These are phyloP conservation scores for Primulina tabacum DNA, from an alignment of 257 asterid species.

Conservation along the genomic window DNA sequence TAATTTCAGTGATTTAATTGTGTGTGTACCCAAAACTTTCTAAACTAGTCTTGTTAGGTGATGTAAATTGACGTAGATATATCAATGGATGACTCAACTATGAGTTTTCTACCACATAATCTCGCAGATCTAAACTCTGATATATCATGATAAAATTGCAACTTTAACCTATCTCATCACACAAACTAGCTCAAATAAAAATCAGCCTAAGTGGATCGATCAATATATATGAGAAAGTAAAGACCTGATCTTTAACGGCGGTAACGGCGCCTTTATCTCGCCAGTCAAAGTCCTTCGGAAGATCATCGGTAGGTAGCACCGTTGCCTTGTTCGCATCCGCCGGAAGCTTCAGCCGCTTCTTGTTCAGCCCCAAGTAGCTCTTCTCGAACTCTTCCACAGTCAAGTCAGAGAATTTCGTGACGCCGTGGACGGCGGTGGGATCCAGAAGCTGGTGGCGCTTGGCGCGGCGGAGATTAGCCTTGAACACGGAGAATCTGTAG, in stretches of 20 bases:
- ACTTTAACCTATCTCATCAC: too few species aligned
- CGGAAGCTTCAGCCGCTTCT: slow-evolving; percentile 59
- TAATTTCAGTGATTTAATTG: too few species aligned
- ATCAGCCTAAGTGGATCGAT: too few species aligned
- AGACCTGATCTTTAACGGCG: slow-evolving; percentile 78
- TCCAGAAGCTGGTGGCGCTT: slow-evolving; percentile 70
- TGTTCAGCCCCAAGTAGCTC: slow-evolving; percentile 52
- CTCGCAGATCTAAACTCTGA: too few species aligned
- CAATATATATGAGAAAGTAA: too few species aligned
- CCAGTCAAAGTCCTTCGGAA: slow-evolving; percentile 80
- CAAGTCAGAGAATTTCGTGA: slow-evolving; percentile 82
- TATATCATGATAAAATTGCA: too few species aligned
- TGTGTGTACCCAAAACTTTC: too few species aligned
- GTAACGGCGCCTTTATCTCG: slow-evolving; percentile 82
- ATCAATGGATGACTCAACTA: too few species aligned
- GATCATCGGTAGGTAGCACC: slow-evolving; percentile 65
- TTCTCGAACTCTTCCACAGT: slow-evolving; percentile 59
- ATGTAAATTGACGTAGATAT: too few species aligned
- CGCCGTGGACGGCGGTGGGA: slow-evolving; percentile 87
- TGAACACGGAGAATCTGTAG: slow-evolving; percentile 58
- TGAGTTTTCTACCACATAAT: too few species aligned
- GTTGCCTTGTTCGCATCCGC: slow-evolving; percentile 73
- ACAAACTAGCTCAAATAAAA: too few species aligned
- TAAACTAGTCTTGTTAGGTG: too few species aligned
- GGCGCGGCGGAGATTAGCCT: slow-evolving; percentile 79